A percentile compares a stretch with the other conserved stretches of the same genome.
Conservation (phyloP, 192 early-diverging fungal genomes). For the Podila epigama region DNA sequence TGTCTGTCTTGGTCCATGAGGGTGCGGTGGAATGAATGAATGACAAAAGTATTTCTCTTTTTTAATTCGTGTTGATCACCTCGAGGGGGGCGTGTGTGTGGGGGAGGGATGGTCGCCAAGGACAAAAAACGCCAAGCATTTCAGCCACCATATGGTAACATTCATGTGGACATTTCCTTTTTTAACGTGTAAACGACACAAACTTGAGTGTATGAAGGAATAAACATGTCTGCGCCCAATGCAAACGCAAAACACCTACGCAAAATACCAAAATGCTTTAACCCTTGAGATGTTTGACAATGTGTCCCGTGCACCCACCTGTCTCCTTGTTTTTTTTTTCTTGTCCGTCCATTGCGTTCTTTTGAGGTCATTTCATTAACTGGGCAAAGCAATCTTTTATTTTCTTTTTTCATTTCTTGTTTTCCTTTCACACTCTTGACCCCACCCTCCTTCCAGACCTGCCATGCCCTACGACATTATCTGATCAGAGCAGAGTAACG, state of each 20-base stretch:
- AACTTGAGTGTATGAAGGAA: too few relatives aligned
- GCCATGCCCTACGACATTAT: background rate
- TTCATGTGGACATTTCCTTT: too few relatives aligned
- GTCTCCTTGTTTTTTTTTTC: background rate
- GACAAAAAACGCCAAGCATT: too few relatives aligned
- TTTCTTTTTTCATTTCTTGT: background rate
- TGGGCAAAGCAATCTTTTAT: background rate
- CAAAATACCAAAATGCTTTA: background rate
- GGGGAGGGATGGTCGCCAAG: too few relatives aligned
- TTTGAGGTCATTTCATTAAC: too few relatives aligned
- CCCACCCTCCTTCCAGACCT: background rate
- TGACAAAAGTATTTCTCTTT: background rate
- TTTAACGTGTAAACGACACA: too few relatives aligned
- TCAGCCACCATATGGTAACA: too few relatives aligned
- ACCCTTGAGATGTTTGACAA: background rate
- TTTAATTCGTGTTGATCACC: too few relatives aligned
- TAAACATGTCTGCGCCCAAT: background rate
- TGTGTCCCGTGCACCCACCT: background rate
- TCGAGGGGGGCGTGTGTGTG: too few relatives aligned
- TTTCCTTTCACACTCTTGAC: background rate
- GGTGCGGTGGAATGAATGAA: background rate
- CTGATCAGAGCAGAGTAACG: background rate
- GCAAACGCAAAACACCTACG: background rate
- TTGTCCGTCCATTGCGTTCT: too few relatives aligned
- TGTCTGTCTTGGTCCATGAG: slow-evolving; percentile 17